Conservation (phyloP, 2,329 filamentous ascomycete species). For the Harringtonia lauricola region DNA sequence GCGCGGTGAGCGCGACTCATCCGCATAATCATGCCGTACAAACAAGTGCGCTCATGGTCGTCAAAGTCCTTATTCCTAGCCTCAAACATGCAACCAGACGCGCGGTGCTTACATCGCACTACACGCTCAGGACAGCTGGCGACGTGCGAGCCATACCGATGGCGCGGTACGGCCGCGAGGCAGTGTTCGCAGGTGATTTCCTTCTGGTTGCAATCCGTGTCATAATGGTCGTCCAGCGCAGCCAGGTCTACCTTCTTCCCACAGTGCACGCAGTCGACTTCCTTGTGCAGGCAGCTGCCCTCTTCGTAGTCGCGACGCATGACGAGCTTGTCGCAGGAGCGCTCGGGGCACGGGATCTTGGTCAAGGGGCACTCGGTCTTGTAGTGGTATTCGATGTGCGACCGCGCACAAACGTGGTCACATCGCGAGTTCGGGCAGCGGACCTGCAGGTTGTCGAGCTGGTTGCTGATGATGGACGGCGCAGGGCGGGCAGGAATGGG, state of each 20-base stretch:
- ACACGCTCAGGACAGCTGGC: slow-evolving; percentile 33
- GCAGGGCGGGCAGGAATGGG: slow-evolving; percentile 15
- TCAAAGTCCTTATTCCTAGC: slow-evolving; percentile 27
- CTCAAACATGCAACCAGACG: slow-evolving; percentile 35
- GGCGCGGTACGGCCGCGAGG: slow-evolving; percentile 29
- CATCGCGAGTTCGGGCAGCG: slow-evolving; percentile 50
- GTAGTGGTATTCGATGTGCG: slow-evolving; percentile 44
- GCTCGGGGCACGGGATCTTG: slow-evolving; percentile 43
- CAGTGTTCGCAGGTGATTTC: slow-evolving; percentile 40
- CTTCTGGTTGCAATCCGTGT: slow-evolving; percentile 31
- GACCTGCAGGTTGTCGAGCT: slow-evolving; percentile 48
- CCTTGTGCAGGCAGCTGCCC: slow-evolving; percentile 43
- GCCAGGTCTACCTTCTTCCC: slow-evolving; percentile 34
- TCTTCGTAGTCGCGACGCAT: slow-evolving; percentile 35
- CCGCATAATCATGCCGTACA: slow-evolving; percentile 29
- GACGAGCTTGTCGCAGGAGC: slow-evolving; percentile 38
- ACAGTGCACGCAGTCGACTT: slow-evolving; percentile 43
- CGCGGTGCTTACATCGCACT: slow-evolving; percentile 32
- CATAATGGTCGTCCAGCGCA: slow-evolving; percentile 33
- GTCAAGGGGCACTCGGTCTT: slow-evolving; percentile 45
- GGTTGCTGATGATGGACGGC: slow-evolving; percentile 41
- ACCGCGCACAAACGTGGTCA: slow-evolving; percentile 35
- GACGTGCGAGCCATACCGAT: slow-evolving; percentile 34
- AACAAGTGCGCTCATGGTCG: slow-evolving; percentile 35
- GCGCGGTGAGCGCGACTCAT: slow-evolving; percentile 7